Evolutionary conservation across 2,329 filamentous ascomycete genomes (phyloP).

Genomic region (Tolypocladium tundrense): DNA sequence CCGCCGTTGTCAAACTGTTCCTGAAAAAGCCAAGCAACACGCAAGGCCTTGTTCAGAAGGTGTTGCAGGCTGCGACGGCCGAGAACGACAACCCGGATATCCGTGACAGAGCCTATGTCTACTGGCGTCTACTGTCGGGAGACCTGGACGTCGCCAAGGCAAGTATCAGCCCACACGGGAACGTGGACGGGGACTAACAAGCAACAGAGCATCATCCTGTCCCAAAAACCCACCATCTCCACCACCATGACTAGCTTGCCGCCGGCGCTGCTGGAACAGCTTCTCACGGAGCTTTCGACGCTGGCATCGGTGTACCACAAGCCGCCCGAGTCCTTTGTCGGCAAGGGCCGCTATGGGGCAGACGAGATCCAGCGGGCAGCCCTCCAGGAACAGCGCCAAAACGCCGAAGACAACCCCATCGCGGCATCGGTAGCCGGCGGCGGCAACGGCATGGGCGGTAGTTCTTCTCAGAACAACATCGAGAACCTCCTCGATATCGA

Average conservation of each 20-base stretch:
- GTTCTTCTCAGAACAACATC: slow-evolving; percentile 60
- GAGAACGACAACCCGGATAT: slow-evolving; percentile 98
- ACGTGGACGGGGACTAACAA: background rate
- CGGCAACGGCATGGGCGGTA: slow-evolving; percentile 47
- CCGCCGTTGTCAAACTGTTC: slow-evolving; percentile 94
- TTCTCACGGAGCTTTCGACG: slow-evolving; percentile 87
- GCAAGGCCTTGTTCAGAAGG: slow-evolving; percentile 85
- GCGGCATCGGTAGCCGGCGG: slow-evolving; percentile 70
- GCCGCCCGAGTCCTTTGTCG: slow-evolving; percentile 94
- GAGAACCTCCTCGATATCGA: slow-evolving; percentile 96
- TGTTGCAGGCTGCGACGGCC: slow-evolving; percentile 82
- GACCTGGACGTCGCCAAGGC: slow-evolving; percentile 86
- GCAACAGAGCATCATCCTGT: slow-evolving; percentile 69
- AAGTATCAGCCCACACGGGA: slow-evolving; percentile 9
- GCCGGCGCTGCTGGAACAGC: slow-evolving; percentile 70
- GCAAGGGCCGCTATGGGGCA: slow-evolving; percentile 85
- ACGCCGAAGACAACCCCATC: slow-evolving; percentile 87
- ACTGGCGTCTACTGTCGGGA: slow-evolving; percentile 92
- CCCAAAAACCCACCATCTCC: slow-evolving; percentile 86
- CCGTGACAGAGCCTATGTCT: slow-evolving; percentile 91
- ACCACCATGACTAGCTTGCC: slow-evolving; percentile 90
- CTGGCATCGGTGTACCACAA: slow-evolving; percentile 98
- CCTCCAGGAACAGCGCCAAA: slow-evolving; percentile 90
- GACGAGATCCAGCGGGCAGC: slow-evolving; percentile 91
- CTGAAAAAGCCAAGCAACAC: slow-evolving; percentile 91